Percentiles rank a stretch among this genome's conserved stretches.
Conservation (phyloP, 2,329 filamentous ascomycete species). For the Sporothrix globosa region DNA sequence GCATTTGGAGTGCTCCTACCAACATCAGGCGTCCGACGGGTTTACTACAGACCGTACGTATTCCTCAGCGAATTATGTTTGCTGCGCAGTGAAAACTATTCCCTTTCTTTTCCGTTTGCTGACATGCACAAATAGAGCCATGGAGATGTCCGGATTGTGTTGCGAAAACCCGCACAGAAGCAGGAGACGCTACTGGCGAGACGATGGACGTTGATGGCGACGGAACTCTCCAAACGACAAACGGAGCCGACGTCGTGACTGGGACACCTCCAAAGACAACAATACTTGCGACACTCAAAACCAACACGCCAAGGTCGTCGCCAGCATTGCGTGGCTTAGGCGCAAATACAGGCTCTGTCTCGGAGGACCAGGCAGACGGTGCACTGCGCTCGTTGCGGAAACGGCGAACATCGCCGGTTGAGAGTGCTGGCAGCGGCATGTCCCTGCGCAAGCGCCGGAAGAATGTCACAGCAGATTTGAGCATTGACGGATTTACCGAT, state of each 20-base stretch:
- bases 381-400: constrained; percentile 79
- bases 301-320: constrained; percentile 67
- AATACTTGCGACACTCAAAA: constrained; percentile 47
- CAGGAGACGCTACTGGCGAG: constrained; percentile 39
- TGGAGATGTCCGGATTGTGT: constrained; percentile 59
- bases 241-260: constrained; percentile 43
- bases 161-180: constrained; percentile 40
- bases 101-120: not conserved
- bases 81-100: no score
- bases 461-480: constrained; percentile 52
- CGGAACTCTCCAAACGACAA: constrained; percentile 23
- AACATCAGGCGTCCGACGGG: not conserved
- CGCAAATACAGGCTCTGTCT: constrained; percentile 69
- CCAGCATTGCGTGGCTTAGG: constrained; percentile 67
- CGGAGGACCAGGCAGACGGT: constrained; percentile 71
- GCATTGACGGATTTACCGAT: constrained; percentile 42
- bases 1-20: not conserved
- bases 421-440: constrained; percentile 59
- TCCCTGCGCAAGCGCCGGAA: constrained; percentile 59
- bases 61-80: not conserved
- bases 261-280: constrained; percentile 34
- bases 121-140: constrained; percentile 39
- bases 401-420: constrained; percentile 76
- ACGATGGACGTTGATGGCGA: constrained; percentile 34
- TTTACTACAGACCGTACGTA: not conserved